Percentiles rank a stretch among this genome's conserved stretches.
phyloP scores from a whole-genome alignment of 257 asterid species.

The Misopates orontium region DNA sequence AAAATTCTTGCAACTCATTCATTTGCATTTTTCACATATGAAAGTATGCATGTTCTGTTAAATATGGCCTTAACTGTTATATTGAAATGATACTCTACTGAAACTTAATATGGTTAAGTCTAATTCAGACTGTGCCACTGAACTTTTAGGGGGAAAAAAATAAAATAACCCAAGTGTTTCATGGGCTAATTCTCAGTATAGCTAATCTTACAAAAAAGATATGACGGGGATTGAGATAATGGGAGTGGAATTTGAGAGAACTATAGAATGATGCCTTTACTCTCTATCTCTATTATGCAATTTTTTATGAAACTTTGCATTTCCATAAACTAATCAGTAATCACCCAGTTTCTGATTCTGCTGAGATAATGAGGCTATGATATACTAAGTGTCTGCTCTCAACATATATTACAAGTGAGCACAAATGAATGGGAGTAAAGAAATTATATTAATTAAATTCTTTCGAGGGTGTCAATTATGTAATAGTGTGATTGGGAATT shows the following conservation, averaged over 20 bases:
- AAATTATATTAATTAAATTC: not conserved
- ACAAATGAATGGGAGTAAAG: not conserved
- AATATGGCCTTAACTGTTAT: not conserved
- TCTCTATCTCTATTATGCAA: not conserved
- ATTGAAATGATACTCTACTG: not conserved
- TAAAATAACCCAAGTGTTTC: not conserved
- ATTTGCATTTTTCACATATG: not conserved
- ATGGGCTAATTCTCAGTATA: not conserved
- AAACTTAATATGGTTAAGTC: not conserved
- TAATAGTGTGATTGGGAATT: too few species aligned
- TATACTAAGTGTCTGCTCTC: not conserved
- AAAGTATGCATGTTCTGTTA: not conserved
- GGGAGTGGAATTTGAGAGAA: not conserved
- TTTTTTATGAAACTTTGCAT: conserved; percentile 3
- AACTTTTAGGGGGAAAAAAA: not conserved
- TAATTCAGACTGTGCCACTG: not conserved
- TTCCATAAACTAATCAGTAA: not conserved
- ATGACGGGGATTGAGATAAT: conserved; percentile 5
- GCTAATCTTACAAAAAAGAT: not conserved
- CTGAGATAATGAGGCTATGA: not conserved
- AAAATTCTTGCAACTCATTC: not conserved
- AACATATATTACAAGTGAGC: not conserved
- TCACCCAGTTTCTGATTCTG: not conserved
- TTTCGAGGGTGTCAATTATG: not conserved
- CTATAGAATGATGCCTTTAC: not conserved